Evolutionary conservation across 805 yeast genomes (phyloP).

Genomic region (Metschnikowia lachancei): DNA sequence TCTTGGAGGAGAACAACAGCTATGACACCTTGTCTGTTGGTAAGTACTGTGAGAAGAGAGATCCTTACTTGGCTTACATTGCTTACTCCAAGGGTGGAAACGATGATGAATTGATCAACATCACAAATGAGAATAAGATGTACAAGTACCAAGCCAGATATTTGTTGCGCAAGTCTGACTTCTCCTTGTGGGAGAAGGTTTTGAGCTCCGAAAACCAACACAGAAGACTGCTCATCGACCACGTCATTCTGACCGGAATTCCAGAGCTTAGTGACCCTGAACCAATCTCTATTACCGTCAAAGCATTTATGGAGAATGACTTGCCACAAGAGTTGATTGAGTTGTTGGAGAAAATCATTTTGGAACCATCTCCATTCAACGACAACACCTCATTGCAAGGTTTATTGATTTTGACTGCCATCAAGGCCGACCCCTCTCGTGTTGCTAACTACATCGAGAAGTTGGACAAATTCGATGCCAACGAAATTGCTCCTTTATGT

Average conservation of each 20-base stretch:
- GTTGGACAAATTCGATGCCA: conserved; percentile 85
- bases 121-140: conserved; percentile 97
- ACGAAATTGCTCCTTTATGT: conserved; percentile 90
- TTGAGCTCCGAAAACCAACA: conserved; percentile 72
- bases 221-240: conserved; percentile 89
- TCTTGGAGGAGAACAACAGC: conserved; percentile 82
- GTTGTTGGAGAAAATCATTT: conserved; percentile 88
- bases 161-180: conserved; percentile 83
- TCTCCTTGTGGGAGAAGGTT: conserved; percentile 77
- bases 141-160: conserved; percentile 99
- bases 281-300: conserved; percentile 89
- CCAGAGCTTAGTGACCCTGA: conserved; percentile 92
- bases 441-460: conserved; percentile 83
- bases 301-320: conserved; percentile 94
- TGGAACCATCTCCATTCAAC: conserved; percentile 95
- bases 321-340: conserved; percentile 91
- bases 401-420: conserved; percentile 86
- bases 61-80: conserved; percentile 95
- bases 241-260: conserved; percentile 92
- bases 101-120: conserved; percentile 82
- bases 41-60: conserved; percentile 98
- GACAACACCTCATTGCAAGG: conserved; percentile 96
- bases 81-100: conserved; percentile 95
- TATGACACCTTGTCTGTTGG: conserved; percentile 96
- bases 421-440: conserved; percentile 88